Evolutionary conservation across 2,329 filamentous ascomycete genomes (phyloP).

Genomic region (Alternaria infectoria): DNA sequence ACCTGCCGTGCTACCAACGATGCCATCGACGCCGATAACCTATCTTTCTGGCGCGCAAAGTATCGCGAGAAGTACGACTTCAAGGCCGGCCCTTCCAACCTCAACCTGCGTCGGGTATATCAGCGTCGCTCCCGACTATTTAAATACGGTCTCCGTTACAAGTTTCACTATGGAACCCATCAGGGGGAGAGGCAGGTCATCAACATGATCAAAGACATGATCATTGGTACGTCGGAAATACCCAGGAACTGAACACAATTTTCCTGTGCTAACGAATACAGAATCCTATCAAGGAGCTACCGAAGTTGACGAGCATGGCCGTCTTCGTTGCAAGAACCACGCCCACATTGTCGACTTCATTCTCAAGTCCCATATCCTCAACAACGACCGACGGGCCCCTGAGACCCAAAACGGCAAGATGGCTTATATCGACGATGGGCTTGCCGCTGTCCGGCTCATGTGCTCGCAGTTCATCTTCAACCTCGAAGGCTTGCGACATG

Average conservation of each 20-base stretch:
- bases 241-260: neutral
- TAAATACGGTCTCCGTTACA: slow-evolving; percentile 18
- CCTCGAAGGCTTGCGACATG: slow-evolving; percentile 12
- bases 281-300: slow-evolving; percentile 40
- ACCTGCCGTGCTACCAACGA: slow-evolving; percentile 49
- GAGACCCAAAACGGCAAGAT: slow-evolving; percentile 4
- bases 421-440: slow-evolving; percentile 12
- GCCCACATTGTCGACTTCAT: slow-evolving; percentile 40
- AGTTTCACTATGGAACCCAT: slow-evolving; percentile 27
- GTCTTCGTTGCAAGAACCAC: slow-evolving; percentile 45
- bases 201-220: slow-evolving; percentile 50
- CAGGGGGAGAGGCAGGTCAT: slow-evolving; percentile 45
- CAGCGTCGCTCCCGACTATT: slow-evolving; percentile 34
- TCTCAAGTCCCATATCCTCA: slow-evolving; percentile 33
- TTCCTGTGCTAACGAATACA: slow-evolving; percentile 7
- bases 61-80: slow-evolving; percentile 54
- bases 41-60: slow-evolving; percentile 56
- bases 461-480: slow-evolving; percentile 41
- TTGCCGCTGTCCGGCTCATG: slow-evolving; percentile 44
- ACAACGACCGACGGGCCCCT: slow-evolving; percentile 31
- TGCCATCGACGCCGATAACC: slow-evolving; percentile 49
- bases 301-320: slow-evolving; percentile 22
- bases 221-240: slow-evolving; percentile 49
- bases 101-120: slow-evolving; percentile 47
- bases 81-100: slow-evolving; percentile 25